Conservation (phyloP, 2,329 filamentous ascomycete genomes). For the Pseudofabraea citricarpa region DNA sequence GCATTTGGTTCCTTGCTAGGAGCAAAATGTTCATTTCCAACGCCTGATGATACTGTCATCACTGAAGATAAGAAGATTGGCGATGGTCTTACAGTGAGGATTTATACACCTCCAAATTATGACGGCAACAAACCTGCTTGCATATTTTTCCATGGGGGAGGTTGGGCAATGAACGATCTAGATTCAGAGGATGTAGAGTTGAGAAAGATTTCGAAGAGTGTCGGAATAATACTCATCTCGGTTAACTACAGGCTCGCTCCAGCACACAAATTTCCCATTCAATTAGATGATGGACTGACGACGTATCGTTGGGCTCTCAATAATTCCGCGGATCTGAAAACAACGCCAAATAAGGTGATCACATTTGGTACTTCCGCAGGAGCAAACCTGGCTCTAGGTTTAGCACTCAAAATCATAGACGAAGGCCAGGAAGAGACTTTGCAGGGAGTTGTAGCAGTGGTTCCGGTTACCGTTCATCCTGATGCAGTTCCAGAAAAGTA, state of each 20-base stretch:
- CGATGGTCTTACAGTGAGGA: constrained; percentile 25
- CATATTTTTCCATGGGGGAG: constrained; percentile 31
- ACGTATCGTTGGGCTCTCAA: constrained; percentile 29
- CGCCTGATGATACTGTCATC: constrained; percentile 27
- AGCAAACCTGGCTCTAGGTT: constrained; percentile 30
- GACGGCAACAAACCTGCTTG: constrained; percentile 26
- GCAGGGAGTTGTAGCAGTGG: constrained; percentile 32
- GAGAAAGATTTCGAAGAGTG: constrained; percentile 22
- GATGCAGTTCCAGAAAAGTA: constrained; percentile 31
- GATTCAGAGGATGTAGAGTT: constrained; percentile 28
- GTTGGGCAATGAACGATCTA: constrained; percentile 32
- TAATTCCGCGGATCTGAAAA: constrained; percentile 6
- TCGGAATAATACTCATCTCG: constrained; percentile 28
- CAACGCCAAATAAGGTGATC: constrained; percentile 21
- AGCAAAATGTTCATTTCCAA: constrained; percentile 15
- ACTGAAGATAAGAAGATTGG: constrained; percentile 25
- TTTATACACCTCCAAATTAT: constrained; percentile 30
- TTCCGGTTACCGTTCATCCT: constrained; percentile 32
- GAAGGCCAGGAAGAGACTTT: constrained; percentile 27
- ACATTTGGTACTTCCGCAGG: constrained; percentile 34
- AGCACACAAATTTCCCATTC: constrained; percentile 27
- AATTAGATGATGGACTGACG: constrained; percentile 29
- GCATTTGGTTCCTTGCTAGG: constrained; percentile 3
- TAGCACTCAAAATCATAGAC: constrained; percentile 33
- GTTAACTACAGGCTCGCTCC: constrained; percentile 32